Evolutionary conservation across 2,329 filamentous ascomycete species (phyloP), one percentile per base, ranked within the genome.

Genomic region (Lomentospora prolificans): DNA sequence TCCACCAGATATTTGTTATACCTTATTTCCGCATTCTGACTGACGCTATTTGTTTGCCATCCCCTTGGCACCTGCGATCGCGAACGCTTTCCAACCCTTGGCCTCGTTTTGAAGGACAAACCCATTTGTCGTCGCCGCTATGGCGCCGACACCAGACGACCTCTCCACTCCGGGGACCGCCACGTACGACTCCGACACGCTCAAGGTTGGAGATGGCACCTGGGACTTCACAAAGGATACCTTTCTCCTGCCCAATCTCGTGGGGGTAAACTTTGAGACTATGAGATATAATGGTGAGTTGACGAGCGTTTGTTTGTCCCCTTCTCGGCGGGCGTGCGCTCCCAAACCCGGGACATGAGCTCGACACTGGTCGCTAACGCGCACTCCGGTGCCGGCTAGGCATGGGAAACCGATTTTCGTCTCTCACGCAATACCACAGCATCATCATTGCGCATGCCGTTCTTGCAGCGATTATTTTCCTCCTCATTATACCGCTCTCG

Each of bases 381-480:
- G 12, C 64, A 62, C 59, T 57, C 41, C n/a, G 31, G 19, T 36
- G 28, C 19, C 39, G n/a, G 51, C 41, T 60, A 89, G 86, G 88
- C 67, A 91, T 92, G 88, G 87, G 83, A 58, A 91, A 90, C 67
- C 84, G 88, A 57, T 92, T 92, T 68, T 76, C 80, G 53, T 80
- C 79, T 9, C 69, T 90, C 60, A 67, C 76, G 9, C 79, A 87
- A 63, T 95, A 95, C 66, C 85, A 89, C 64, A 72, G 69, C 27
- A 75, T 92, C 50, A 79, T 95, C 56, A 72, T 77, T 27, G 87
- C 81, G 33, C 89, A 95, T 64, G 89, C 80, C 5, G 74, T 90
- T 24, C 71, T 94, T 51, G 89, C 80, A 24, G 83, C 80, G 46
- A 79, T 91, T 33, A 81, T 86, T 4, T 92, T 94, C 65, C 78